A percentile compares a stretch with the other conserved stretches of the same genome.
These are phyloP conservation scores for Pyronema domesticum DNA, from an alignment of 495 filamentous ascomycete species.

Conservation along the genomic window DNA sequence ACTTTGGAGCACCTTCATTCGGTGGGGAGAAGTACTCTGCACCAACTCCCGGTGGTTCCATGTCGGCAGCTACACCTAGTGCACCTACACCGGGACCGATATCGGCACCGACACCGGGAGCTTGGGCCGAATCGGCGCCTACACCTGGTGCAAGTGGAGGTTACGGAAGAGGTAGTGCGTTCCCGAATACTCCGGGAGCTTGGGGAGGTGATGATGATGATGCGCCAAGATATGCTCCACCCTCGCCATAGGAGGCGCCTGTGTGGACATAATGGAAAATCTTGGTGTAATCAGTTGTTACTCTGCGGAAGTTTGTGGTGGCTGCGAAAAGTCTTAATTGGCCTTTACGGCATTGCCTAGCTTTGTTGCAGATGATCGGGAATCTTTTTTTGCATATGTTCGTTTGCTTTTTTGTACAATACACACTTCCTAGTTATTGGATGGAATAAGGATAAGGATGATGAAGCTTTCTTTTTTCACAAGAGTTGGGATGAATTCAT, in stretches of 20 bases:
- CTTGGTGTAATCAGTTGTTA: too few relatives aligned
- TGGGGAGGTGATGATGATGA: conserved; percentile 47
- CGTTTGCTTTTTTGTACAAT: too few relatives aligned
- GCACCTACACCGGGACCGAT: conserved; percentile 67
- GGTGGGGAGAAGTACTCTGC: conserved; percentile 38
- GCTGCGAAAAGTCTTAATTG: too few relatives aligned
- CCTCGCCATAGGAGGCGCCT: conserved; percentile 19
- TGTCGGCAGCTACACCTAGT: conserved; percentile 55
- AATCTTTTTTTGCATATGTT: too few relatives aligned
- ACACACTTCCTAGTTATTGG: too few relatives aligned
- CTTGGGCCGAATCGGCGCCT: conserved; percentile 25
- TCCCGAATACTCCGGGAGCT: conserved; percentile 28
- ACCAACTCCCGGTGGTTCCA: conserved; percentile 54
- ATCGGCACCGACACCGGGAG: conserved; percentile 41
- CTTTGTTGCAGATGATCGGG: too few relatives aligned
- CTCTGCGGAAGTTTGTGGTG: too few relatives aligned
- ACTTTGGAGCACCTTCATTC: conserved; percentile 14
- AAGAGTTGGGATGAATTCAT: too few relatives aligned
- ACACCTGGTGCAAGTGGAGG: conserved; percentile 26
- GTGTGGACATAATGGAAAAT: too few relatives aligned
- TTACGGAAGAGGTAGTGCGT: conserved; percentile 28
- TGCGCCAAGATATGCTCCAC: conserved; percentile 34
- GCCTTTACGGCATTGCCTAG: too few relatives aligned
- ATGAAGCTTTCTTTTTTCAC: too few relatives aligned
- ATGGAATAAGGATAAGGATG: too few relatives aligned